Evolutionary conservation across 768 basidiomycete genomes (phyloP), one percentile per base, ranked within the genome.

Genomic region (Paxillus involutus): DNA sequence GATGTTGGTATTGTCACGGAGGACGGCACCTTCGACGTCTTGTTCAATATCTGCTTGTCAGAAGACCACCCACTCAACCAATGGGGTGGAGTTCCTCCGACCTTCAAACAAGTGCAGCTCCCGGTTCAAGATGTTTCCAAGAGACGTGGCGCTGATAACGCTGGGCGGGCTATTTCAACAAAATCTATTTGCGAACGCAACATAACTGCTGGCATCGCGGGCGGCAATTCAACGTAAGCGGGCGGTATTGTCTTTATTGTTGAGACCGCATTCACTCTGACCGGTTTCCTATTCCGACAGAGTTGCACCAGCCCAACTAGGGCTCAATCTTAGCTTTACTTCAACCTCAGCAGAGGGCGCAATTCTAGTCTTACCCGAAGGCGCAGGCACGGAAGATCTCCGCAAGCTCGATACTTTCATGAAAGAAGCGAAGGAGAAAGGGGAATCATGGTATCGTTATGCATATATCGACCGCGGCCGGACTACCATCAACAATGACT

Each of bases 21-120:
- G 4, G 41, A 58, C 24, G 73, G 72, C 19, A 19, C 1, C 4
- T 62, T 75, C 43, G 59, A 63, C 30, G 69, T 68, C 47, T 61
- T 72, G 0, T 74, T 74, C 55, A 74, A 72, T 42, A 64, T 73
- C 1, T 64, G 63, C 35, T 55, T 66, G 4, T 60, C 69, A 44
- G 53, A 58, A 19, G 54, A 57, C 32, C 57, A 73, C 44, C 65
- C 68, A 16, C 62, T 69, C 19, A 68, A 73, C 44, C 33, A 57
- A 6, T 53, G 6, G 12, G 16, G 44, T 5, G 52, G 56, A 8
- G 59, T 71, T 16, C 68, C 72, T 3, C 53, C 53, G 2, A 50
- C 54, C 14, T 70, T 70, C 47, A 44, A 47, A 7, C 66, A 62
- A 3, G 30, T 72, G 9, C 10, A 4, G 16, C 35, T 52, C 14